Evolutionary conservation across 1,284 basidiomycete genomes (phyloP).

Genomic region (Kwoniella shivajii): DNA sequence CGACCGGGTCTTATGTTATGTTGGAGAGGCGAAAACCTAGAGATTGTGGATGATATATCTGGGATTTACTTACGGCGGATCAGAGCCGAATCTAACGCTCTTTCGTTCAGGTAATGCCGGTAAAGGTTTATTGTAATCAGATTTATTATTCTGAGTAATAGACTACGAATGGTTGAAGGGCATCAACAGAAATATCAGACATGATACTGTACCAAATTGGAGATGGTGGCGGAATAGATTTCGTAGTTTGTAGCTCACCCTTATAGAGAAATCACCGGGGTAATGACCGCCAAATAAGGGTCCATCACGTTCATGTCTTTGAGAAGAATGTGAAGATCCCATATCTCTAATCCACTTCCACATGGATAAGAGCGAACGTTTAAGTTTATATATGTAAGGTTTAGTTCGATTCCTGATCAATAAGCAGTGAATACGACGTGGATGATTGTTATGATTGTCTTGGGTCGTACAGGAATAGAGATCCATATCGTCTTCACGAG

Average conservation of each 20-base stretch:
- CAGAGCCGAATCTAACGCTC: slow-evolving; percentile 9
- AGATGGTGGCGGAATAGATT: background rate
- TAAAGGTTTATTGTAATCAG: slow-evolving; percentile 14
- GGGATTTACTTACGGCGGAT: slow-evolving; percentile 25
- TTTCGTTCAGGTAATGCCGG: slow-evolving; percentile 9
- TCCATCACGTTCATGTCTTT: slow-evolving; percentile 13
- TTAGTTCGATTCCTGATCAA: background rate
- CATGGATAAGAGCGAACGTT: background rate
- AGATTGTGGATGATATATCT: too few species aligned
- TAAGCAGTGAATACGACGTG: background rate
- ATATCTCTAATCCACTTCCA: slow-evolving; percentile 1
- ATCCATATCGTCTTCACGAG: too few species aligned
- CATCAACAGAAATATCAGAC: background rate
- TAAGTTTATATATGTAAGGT: background rate
- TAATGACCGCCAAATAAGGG: slow-evolving; percentile 21
- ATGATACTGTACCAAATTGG: background rate
- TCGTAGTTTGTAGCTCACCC: slow-evolving; percentile 13
- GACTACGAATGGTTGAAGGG: background rate
- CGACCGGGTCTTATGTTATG: too few species aligned
- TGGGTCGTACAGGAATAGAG: too few species aligned
- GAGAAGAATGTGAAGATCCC: slow-evolving; percentile 7
- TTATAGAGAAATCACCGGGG: slow-evolving; percentile 18
- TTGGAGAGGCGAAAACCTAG: too few species aligned
- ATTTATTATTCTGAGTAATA: background rate
- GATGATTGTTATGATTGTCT: background rate